Evolutionary conservation across 805 yeast species (phyloP).

Genomic region (Wickerhamomyces mucosus): DNA sequence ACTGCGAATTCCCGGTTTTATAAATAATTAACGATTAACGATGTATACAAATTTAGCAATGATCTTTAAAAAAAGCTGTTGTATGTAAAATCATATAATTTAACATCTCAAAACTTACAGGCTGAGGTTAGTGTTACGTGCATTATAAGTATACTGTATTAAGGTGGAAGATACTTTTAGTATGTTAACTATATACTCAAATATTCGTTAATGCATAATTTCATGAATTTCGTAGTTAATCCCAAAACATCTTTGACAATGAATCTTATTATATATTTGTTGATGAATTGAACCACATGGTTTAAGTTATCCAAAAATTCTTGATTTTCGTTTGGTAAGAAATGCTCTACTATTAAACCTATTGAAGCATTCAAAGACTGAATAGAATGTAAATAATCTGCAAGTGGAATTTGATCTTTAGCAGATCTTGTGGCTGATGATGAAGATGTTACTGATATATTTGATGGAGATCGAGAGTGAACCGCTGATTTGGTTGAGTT

Average conservation of each 20-base stretch:
- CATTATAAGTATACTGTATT: too few species aligned
- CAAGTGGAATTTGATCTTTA: slow-evolving; percentile 5
- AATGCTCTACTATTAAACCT: slow-evolving; percentile 1
- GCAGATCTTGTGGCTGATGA: slow-evolving; percentile 6
- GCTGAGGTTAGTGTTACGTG: too few species aligned
- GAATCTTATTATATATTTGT: slow-evolving; percentile 8
- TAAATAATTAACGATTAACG: too few species aligned
- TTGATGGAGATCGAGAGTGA: slow-evolving; percentile 1
- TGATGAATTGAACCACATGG: slow-evolving; percentile 6
- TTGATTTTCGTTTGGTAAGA: slow-evolving; percentile 2
- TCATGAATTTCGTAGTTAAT: slow-evolving; percentile 4
- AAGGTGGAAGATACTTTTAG: too few species aligned
- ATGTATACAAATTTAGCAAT: too few species aligned
- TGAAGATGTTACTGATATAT: neutral
- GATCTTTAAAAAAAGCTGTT: too few species aligned
- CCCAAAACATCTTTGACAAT: slow-evolving; percentile 7
- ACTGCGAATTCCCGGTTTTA: too few species aligned
- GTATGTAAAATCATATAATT: too few species aligned
- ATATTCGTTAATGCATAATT: slow-evolving; percentile 1
- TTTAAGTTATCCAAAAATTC: slow-evolving; percentile 4
- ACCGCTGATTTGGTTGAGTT: neutral
- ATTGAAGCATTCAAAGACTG: slow-evolving; percentile 1
- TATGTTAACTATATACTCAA: too few species aligned
- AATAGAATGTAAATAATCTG: slow-evolving; percentile 6
- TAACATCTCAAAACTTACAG: too few species aligned